Evolutionary conservation across 2,329 filamentous ascomycete species (phyloP), one percentile per base, ranked within the genome.

Genomic region (Aspergillus awamori): DNA sequence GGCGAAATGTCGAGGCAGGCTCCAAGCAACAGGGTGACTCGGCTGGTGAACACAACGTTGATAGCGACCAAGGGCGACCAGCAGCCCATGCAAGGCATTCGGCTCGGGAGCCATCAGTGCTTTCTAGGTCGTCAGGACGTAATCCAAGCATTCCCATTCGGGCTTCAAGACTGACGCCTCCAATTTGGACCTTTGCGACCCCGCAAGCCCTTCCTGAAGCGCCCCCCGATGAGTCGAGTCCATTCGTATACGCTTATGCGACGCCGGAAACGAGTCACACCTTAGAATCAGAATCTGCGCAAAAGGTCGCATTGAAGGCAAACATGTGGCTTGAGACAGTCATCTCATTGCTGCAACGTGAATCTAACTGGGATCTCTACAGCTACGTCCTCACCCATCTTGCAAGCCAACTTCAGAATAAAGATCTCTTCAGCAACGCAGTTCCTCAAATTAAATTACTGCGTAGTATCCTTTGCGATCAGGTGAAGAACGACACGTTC

Each of bases 361-460:
- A 89, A 43, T 86, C 87, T 52, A 89, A 95, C 63, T 98, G 94
- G 93, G 93, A 98, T 73, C 82, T 96, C 1, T 97, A 96, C 80
- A 94, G 92, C 76, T 97, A 94, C 72, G 85, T 94, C 17, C 81
- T 99, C 30, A 90, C 92, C 5, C 91, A 97, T 74, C 80, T 97
- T 8, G 91, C 92, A 1, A 89, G 91, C 28, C 94, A 98, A 70
- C 82, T 99, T 22, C 91, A 89, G 74, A 99, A 99, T 69, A 92
- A 95, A 71, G 89, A 91, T 11, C 82, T 98, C 13, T 97, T 97
- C 73, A 84, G 83, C 62, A 87, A 85, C 57, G 87, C 91, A 5
- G 87, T 91, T 39, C 83, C 86, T 2, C 88, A 96, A 62, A 85
- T 99, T 58, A 88, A 89, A 68, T 85, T 89, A 63, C 80, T 98